Evolutionary conservation across 441 rosid species (phyloP), one percentile per base, ranked within the genome.

Genomic region (Mallotus japonicus): DNA sequence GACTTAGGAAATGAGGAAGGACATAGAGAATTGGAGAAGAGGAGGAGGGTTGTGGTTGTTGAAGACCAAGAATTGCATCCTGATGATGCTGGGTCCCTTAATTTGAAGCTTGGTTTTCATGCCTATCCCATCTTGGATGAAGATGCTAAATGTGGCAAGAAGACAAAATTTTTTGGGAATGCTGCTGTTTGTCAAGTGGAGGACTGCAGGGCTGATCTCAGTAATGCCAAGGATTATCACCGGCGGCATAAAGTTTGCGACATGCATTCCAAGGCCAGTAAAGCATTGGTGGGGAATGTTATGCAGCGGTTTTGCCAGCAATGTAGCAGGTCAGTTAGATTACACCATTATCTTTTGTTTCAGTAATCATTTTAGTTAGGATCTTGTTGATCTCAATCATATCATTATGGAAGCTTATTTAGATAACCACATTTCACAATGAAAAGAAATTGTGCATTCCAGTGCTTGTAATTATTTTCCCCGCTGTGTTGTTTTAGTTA

Each of bases 281-380:
- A 82, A 74, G 97, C 97, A 6, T 76, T 89, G 37, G 97, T 94
- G 40, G 93, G 92, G 65, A 87, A 83, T 58, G 84, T 80, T 53
- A 79, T 89, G 94, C 99, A 92, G 82, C 85, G 99, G 70, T 94
- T 94, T 77, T 94, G 99, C 83, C 99, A 94, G 87, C 99, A 94
- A 84, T 94, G 99, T 81, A 94, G 98, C 83, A 83, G 96, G 98
- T 92, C 81, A 78, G 86, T 65, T 42, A 44, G 71, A 58, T 15
- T 61, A 42, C 6, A 69, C 61, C 17, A 34, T 8, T 69, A 59
- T 65, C 42, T 70, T 37, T 37, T 37, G 40, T 37, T 37, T 37
- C 40, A 37, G 2, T 37, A 37, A 51, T 51, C 22, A 67, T 69
- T 56, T 56, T 60, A 37, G 65, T 56, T 60, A 37, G 65, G 54